These are phyloP conservation scores for Tubosaeta brunneosetosa DNA, from an alignment of 768 basidiomycete species.

Conservation along the genomic window DNA sequence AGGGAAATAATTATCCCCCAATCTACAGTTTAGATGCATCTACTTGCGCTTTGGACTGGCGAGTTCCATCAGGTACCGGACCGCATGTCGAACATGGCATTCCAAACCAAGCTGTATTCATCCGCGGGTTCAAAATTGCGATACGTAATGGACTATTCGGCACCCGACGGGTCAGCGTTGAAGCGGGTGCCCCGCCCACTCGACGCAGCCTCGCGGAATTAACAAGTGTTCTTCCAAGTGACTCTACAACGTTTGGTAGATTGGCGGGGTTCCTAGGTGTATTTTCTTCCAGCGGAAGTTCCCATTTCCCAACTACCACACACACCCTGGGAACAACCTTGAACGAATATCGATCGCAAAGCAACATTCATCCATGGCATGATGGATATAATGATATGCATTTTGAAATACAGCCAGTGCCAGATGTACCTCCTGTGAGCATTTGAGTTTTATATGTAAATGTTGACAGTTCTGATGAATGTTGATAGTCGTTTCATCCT, in stretches of 20 bases:
- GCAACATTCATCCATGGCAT: too few species aligned
- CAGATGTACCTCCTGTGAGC: neutral
- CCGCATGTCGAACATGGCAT: neutral
- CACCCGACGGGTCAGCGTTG: neutral
- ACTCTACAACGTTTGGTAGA: neutral
- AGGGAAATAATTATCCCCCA: neutral
- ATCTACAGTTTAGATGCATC: constrained; percentile 9
- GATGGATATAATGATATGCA: neutral
- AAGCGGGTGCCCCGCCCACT: neutral
- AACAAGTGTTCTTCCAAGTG: neutral
- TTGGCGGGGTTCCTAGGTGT: neutral
- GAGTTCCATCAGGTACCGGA: neutral
- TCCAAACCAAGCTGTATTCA: constrained; percentile 25
- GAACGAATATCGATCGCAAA: neutral
- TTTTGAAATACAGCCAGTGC: neutral
- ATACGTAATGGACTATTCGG: neutral
- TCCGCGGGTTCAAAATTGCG: constrained; percentile 24
- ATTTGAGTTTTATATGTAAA: neutral
- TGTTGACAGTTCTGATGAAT: neutral
- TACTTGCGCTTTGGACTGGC: constrained; percentile 4
- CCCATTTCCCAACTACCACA: neutral
- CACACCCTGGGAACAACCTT: too few species aligned
- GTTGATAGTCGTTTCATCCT: constrained; percentile 8
- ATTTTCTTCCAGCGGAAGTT: neutral
- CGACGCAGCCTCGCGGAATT: neutral